These are phyloP conservation scores for Acanthamoeba triangularis DNA, from an alignment of 208 protist genomes.

Conservation along the genomic window DNA sequence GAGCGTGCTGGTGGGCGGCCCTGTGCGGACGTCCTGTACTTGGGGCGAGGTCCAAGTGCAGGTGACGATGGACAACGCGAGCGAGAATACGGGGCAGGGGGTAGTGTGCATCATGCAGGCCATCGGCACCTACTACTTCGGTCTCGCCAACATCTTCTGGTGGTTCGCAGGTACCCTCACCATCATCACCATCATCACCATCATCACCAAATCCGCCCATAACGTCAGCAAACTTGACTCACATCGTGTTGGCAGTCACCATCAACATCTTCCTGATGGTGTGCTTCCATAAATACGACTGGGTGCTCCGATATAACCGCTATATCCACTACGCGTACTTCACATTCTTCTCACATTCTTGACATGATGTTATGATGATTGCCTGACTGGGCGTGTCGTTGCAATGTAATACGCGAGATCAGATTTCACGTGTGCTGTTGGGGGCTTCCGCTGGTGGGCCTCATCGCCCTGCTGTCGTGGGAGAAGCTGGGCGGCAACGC, in stretches of 20 bases:
- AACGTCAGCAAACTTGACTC: too few relatives aligned
- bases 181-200: too few relatives aligned
- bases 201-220: too few relatives aligned
- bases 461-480: not conserved
- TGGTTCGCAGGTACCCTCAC: not conserved
- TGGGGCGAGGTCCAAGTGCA: not conserved
- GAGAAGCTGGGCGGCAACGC: not conserved
- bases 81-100: not conserved
- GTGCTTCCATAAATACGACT: slow-evolving; percentile 25
- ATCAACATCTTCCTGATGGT: slow-evolving; percentile 58
- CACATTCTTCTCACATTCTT: too few relatives aligned
- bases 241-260: not conserved
- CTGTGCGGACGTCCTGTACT: not conserved
- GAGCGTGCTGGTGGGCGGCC: too few relatives aligned
- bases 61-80: slow-evolving; percentile 7
- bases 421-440: not conserved
- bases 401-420: too few relatives aligned
- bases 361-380: too few relatives aligned
- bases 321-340: not conserved
- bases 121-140: not conserved
- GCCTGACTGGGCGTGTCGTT: too few relatives aligned
- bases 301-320: not conserved
- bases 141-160: not conserved
- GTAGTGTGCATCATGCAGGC: slow-evolving; percentile 9
- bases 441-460: not conserved